Evolutionary conservation across 441 rosid species (phyloP).

Genomic region (Corymbia calophylla): DNA sequence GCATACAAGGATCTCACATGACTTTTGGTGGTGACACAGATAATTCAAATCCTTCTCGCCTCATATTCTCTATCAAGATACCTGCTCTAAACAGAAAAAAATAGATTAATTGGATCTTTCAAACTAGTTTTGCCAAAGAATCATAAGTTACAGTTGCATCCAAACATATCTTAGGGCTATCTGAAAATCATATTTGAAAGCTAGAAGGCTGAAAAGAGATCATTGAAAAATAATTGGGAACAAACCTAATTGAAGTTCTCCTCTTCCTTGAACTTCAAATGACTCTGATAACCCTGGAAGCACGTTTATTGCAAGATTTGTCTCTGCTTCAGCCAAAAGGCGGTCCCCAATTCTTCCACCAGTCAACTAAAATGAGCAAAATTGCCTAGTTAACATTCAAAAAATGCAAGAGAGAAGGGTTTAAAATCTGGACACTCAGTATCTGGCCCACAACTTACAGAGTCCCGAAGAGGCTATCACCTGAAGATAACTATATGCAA

Average conservation of each 20-base stretch:
- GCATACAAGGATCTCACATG: constrained; percentile 49
- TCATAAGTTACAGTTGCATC: neutral
- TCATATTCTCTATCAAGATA: constrained; percentile 94
- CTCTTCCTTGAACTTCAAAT: constrained; percentile 94
- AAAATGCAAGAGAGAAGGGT: neutral
- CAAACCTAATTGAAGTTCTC: constrained; percentile 97
- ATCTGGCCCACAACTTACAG: neutral
- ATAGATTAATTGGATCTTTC: neutral
- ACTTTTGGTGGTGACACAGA: constrained; percentile 97
- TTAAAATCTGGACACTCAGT: neutral
- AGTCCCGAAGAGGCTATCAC: neutral
- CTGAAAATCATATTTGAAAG: neutral
- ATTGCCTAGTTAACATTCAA: neutral
- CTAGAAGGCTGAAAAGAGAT: neutral
- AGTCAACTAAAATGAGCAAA: constrained; percentile 46
- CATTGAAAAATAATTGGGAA: constrained; percentile 11
- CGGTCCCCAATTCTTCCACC: constrained; percentile 89
- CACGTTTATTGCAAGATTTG: constrained; percentile 92
- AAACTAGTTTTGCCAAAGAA: neutral
- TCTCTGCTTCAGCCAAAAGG: constrained; percentile 90
- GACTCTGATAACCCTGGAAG: constrained; percentile 84
- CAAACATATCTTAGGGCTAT: neutral
- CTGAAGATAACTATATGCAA: neutral
- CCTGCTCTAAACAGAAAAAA: constrained; percentile 33
- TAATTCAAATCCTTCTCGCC: constrained; percentile 95